Evolutionary conservation across 208 protist species (phyloP).

Genomic region (Acanthamoeba sp.): DNA sequence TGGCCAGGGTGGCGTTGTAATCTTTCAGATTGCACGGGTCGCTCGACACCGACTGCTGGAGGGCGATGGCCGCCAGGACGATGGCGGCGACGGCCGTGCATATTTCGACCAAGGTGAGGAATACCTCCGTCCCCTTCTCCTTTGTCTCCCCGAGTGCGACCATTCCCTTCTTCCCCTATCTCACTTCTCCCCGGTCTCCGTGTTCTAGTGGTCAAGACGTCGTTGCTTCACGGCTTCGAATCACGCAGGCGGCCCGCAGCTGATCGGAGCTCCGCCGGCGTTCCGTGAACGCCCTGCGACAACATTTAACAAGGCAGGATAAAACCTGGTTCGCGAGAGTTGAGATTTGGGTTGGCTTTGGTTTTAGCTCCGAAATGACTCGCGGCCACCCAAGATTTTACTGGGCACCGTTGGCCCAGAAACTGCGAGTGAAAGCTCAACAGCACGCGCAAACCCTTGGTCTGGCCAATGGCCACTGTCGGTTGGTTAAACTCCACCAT

Average conservation of each 20-base stretch:
- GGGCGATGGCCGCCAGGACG: slow-evolving; percentile 21
- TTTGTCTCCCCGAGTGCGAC: neutral
- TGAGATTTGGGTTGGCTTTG: too few relatives aligned
- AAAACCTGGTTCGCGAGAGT: too few relatives aligned
- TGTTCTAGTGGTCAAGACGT: too few relatives aligned
- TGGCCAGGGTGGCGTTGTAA: neutral
- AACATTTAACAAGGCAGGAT: too few relatives aligned
- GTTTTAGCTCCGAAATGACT: too few relatives aligned
- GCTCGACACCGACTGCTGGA: neutral
- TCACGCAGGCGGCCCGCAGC: too few relatives aligned
- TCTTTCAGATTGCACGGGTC: slow-evolving; percentile 28
- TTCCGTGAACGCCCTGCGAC: too few relatives aligned
- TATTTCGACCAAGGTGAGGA: slow-evolving; percentile 38
- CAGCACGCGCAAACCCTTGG: neutral
- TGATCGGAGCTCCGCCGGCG: too few relatives aligned
- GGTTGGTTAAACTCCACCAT: neutral
- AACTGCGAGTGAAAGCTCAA: neutral
- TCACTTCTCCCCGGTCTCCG: too few relatives aligned
- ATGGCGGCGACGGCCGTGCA: slow-evolving; percentile 27
- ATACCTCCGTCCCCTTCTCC: neutral
- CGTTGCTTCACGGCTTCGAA: too few relatives aligned
- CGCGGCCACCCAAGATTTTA: too few relatives aligned
- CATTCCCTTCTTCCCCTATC: too few relatives aligned
- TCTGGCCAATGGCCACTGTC: neutral
- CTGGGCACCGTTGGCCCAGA: neutral